A percentile compares a stretch with the other conserved stretches of the same genome.
These are phyloP conservation scores for Fusarium tuaranense DNA, from an alignment of 2,329 filamentous ascomycete genomes.

Conservation along the genomic window DNA sequence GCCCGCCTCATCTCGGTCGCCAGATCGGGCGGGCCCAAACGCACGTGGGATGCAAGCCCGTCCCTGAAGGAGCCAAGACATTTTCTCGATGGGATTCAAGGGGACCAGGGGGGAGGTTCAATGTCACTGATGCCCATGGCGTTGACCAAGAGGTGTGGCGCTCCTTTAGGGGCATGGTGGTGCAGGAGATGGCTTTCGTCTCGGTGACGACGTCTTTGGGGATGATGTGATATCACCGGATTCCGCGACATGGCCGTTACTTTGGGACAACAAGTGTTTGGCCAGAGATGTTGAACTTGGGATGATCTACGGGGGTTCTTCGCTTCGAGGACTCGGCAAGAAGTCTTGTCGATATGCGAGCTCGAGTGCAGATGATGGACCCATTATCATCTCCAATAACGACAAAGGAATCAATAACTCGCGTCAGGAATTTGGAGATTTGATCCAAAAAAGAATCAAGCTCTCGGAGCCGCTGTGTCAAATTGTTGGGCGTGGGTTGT, in stretches of 20 bases:
- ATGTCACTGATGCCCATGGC: background rate
- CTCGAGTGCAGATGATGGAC: background rate
- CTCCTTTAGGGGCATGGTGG: background rate
- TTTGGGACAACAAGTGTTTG: background rate
- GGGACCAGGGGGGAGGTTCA: background rate
- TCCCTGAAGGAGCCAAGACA: conserved; percentile 10
- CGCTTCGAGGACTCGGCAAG: background rate
- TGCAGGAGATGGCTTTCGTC: background rate
- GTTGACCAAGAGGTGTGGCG: conserved; percentile 5
- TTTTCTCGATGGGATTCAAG: background rate
- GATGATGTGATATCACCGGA: conserved; percentile 1
- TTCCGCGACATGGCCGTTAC: background rate
- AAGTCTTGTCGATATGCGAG: conserved; percentile 7
- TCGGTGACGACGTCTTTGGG: conserved; percentile 10
- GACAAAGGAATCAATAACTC: background rate
- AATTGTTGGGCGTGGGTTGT: background rate
- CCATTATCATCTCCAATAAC: background rate
- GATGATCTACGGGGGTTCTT: background rate
- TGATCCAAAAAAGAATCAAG: background rate
- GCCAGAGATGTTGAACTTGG: background rate
- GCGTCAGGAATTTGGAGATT: background rate
- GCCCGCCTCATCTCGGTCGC: conserved; percentile 31
- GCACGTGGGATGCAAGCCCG: conserved; percentile 32
- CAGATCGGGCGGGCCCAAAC: conserved; percentile 28
- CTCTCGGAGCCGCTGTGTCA: background rate